A percentile compares a stretch with the other conserved stretches of the same genome.
Evolutionary conservation across 345 rosid genomes (phyloP).

Genomic region (Erysimum cheiranthoides): DNA sequence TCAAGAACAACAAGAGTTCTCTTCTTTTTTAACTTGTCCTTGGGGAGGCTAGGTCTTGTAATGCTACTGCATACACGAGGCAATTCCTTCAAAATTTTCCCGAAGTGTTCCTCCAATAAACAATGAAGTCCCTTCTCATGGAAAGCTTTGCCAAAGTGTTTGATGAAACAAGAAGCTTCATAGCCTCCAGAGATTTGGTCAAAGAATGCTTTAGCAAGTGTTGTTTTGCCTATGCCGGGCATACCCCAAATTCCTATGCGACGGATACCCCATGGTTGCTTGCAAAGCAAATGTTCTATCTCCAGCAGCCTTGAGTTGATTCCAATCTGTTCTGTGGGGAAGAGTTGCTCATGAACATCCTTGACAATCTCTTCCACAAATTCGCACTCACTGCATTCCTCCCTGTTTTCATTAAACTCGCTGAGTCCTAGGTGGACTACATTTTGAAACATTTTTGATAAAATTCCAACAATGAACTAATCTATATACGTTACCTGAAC

Average conservation of each 20-base stretch:
- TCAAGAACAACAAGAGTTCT: constrained; percentile 40
- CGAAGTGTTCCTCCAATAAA: constrained; percentile 14
- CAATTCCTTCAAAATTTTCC: neutral
- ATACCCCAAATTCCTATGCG: constrained; percentile 41
- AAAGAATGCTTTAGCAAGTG: constrained; percentile 20
- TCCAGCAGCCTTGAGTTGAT: neutral
- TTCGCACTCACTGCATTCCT: neutral
- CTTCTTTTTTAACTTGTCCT: neutral
- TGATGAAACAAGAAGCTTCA: constrained; percentile 25
- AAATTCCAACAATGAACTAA: no score
- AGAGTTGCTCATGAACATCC: constrained; percentile 5
- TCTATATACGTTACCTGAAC: neutral
- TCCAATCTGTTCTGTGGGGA: neutral
- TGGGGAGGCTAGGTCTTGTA: constrained; percentile 13
- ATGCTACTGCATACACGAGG: constrained; percentile 27
- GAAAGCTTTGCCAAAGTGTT: constrained; percentile 16
- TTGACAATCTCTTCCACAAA: constrained; percentile 36
- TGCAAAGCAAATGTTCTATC: constrained; percentile 13
- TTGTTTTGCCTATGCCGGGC: constrained; percentile 38
- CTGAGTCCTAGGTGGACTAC: no score
- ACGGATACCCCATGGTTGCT: constrained; percentile 13
- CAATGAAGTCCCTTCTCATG: constrained; percentile 1
- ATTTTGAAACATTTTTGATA: no score
- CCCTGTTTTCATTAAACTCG: constrained; percentile 16
- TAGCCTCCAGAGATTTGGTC: neutral